These are phyloP conservation scores for Phytophthora syringae DNA, from an alignment of 352 stramenopile species.

Conservation along the genomic window DNA sequence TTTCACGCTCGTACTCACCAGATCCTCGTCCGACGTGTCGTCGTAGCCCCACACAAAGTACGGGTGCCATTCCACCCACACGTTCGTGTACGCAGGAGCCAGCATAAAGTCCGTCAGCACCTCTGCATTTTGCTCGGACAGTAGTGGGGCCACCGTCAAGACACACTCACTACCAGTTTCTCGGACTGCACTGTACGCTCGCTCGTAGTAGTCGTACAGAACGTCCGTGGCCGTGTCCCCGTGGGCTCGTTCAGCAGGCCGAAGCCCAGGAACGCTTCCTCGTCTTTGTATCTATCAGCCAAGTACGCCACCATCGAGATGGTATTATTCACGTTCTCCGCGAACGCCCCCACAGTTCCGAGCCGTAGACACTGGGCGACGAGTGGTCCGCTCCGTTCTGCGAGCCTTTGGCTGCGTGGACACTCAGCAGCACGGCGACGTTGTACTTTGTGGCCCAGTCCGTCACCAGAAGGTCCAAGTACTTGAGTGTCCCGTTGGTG, in stretches of 20 bases:
- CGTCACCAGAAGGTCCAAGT: constrained; percentile 57
- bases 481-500: constrained; percentile 41
- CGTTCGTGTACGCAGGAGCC: constrained; percentile 59
- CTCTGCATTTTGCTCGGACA: constrained; percentile 63
- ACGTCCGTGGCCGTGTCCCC: constrained; percentile 48
- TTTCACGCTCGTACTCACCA: constrained; percentile 46
- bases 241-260: constrained; percentile 75
- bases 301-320: constrained; percentile 60
- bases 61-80: constrained; percentile 85
- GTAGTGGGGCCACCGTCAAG: constrained; percentile 60
- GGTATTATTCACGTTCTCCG: constrained; percentile 69
- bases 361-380: constrained; percentile 35
- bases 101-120: constrained; percentile 64
- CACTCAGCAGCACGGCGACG: constrained; percentile 55
- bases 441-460: constrained; percentile 59
- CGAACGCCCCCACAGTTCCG: constrained; percentile 55
- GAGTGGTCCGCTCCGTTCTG: constrained; percentile 60
- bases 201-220: constrained; percentile 81
- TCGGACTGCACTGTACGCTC: constrained; percentile 70
- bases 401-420: constrained; percentile 61
- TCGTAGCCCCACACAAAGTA: constrained; percentile 88
- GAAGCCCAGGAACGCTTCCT: constrained; percentile 76
- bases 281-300: constrained; percentile 63
- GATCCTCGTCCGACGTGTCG: constrained; percentile 47
- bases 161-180: constrained; percentile 67